Percentiles rank a stretch among this genome's conserved stretches.
Evolutionary conservation across 352 stramenopile species (phyloP).

Genomic region (Globisporangium irregulare): DNA sequence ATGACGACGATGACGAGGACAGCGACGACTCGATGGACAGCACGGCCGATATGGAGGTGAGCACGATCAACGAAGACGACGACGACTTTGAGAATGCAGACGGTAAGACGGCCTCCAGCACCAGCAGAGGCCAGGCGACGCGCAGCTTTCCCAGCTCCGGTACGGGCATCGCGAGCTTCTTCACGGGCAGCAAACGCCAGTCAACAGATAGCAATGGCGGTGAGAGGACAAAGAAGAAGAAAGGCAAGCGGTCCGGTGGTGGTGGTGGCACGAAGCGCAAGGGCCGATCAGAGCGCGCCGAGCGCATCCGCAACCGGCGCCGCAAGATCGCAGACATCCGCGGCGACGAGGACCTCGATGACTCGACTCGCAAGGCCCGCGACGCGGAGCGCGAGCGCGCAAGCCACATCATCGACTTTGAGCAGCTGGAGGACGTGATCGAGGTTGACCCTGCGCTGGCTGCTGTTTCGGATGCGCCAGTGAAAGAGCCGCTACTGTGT

Average conservation of each 20-base stretch:
- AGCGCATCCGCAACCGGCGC: slow-evolving; percentile 43
- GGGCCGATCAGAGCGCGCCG: slow-evolving; percentile 8
- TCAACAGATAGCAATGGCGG: background rate
- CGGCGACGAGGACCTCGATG: slow-evolving; percentile 66
- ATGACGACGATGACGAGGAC: slow-evolving; percentile 20
- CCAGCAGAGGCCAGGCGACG: background rate
- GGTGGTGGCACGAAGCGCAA: slow-evolving; percentile 26
- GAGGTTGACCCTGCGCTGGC: slow-evolving; percentile 16
- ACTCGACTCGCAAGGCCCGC: slow-evolving; percentile 53
- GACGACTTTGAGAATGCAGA: slow-evolving; percentile 8
- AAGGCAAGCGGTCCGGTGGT: background rate
- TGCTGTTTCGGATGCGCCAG: slow-evolving; percentile 12
- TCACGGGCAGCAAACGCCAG: background rate
- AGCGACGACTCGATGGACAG: slow-evolving; percentile 22
- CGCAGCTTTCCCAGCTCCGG: background rate
- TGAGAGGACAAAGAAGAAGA: background rate
- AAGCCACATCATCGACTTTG: slow-evolving; percentile 32
- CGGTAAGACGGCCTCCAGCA: background rate
- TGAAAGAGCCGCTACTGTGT: slow-evolving; percentile 42
- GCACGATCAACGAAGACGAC: slow-evolving; percentile 17
- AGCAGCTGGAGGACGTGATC: slow-evolving; percentile 29
- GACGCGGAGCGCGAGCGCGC: slow-evolving; percentile 62
- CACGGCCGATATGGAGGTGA: slow-evolving; percentile 15
- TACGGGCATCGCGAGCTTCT: slow-evolving; percentile 12
- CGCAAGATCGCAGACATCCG: slow-evolving; percentile 65